Evolutionary conservation across 1,284 basidiomycete genomes (phyloP).

Genomic region (Porogramme epimiltina): DNA sequence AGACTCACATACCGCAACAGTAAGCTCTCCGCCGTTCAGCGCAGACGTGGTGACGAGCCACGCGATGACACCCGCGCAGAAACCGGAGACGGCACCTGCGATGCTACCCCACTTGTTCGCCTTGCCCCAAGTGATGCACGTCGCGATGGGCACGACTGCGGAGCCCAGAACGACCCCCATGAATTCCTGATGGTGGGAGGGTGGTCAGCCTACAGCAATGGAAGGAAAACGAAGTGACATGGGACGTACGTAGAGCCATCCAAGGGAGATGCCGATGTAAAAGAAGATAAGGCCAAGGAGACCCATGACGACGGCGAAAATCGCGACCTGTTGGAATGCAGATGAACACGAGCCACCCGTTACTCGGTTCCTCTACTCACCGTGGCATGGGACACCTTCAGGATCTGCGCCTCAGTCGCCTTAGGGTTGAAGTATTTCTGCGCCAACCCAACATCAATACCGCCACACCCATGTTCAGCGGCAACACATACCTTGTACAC

Average conservation of each 20-base stretch:
- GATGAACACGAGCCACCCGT: neutral
- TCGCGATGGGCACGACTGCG: constrained; percentile 85
- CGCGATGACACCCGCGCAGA: constrained; percentile 70
- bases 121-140: constrained; percentile 79
- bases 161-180: constrained; percentile 86
- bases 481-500: constrained; percentile 49
- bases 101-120: constrained; percentile 87
- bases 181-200: constrained; percentile 52
- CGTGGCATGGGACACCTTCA: constrained; percentile 51
- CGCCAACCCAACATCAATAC: neutral
- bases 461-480: neutral
- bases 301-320: constrained; percentile 81
- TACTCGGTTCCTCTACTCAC: constrained; percentile 17
- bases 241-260: constrained; percentile 75
- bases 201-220: neutral
- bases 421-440: constrained; percentile 59
- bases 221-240: neutral
- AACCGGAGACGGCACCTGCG: constrained; percentile 70
- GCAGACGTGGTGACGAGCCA: constrained; percentile 85
- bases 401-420: constrained; percentile 60
- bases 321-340: constrained; percentile 51
- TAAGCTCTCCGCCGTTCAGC: constrained; percentile 72
- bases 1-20: constrained; percentile 57
- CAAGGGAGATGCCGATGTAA: constrained; percentile 89
- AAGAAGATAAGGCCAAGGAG: constrained; percentile 85